Evolutionary conservation across 192 early-diverging fungal genomes (phyloP).

Genomic region (Entomortierella parvispora): DNA sequence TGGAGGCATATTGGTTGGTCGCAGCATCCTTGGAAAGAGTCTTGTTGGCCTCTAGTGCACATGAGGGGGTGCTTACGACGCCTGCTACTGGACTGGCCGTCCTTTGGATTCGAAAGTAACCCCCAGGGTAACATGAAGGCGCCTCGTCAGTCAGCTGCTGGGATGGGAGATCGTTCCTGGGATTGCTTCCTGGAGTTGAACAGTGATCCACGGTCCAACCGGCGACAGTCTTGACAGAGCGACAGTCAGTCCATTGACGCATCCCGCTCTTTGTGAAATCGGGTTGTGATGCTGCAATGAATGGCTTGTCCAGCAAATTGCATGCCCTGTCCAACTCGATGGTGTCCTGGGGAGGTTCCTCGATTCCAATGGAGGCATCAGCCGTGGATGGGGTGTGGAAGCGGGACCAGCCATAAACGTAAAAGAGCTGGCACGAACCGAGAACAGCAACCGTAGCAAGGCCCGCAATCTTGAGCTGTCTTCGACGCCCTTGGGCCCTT

Average conservation of each 20-base stretch:
- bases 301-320: slow-evolving; percentile 30
- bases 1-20: slow-evolving; percentile 18
- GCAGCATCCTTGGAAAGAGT: slow-evolving; percentile 3
- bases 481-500: not conserved
- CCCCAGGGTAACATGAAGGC: slow-evolving; percentile 29
- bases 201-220: slow-evolving; percentile 35
- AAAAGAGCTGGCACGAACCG: slow-evolving; percentile 9
- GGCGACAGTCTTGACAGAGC: slow-evolving; percentile 5
- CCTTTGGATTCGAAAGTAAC: slow-evolving; percentile 36
- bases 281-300: slow-evolving; percentile 7
- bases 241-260: slow-evolving; percentile 27
- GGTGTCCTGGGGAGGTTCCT: slow-evolving; percentile 7
- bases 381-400: not conserved
- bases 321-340: slow-evolving; percentile 31
- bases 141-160: not conserved
- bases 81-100: not conserved
- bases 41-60: not conserved
- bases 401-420: slow-evolving; percentile 21
- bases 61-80: not conserved
- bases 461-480: slow-evolving; percentile 14
- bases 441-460: slow-evolving; percentile 11
- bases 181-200: slow-evolving; percentile 14
- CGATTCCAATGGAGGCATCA: not conserved
- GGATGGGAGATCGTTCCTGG: not conserved
- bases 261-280: slow-evolving; percentile 19